Evolutionary conservation across 495 filamentous ascomycete genomes (phyloP).

Genomic region (Massariosphaeria phaeospora): DNA sequence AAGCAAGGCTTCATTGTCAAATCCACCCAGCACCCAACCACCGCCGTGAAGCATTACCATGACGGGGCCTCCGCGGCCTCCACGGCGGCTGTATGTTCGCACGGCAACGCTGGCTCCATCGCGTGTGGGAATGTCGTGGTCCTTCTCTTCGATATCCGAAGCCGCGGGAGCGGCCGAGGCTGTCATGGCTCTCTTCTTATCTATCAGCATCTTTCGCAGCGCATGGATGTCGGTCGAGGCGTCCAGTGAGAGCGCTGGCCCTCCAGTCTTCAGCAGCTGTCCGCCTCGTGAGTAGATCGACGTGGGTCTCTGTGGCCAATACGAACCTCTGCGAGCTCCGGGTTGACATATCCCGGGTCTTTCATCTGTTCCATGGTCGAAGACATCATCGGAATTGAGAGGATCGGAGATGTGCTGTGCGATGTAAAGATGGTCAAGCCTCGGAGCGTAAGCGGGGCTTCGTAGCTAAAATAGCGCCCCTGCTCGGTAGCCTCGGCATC

Average conservation of each 20-base stretch:
- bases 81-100: neutral
- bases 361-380: slow-evolving; percentile 6
- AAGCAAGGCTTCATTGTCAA: slow-evolving; percentile 10
- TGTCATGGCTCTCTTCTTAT: neutral
- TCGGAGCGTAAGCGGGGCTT: too few relatives aligned
- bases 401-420: too few relatives aligned
- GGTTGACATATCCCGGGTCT: slow-evolving; percentile 1
- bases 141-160: neutral
- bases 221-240: slow-evolving; percentile 3
- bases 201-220: neutral
- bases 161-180: neutral
- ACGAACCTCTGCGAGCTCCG: slow-evolving; percentile 3
- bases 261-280: neutral
- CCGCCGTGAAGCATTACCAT: slow-evolving; percentile 10
- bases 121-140: neutral
- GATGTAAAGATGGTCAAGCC: too few relatives aligned
- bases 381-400: too few relatives aligned
- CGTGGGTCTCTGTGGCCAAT: too few relatives aligned
- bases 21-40: slow-evolving; percentile 5
- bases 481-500: too few relatives aligned
- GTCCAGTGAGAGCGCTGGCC: neutral
- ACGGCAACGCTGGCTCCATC: slow-evolving; percentile 3
- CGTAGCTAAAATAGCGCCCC: too few relatives aligned
- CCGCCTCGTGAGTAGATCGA: neutral
- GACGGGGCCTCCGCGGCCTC: neutral